phyloP scores from a whole-genome alignment of 2,329 filamentous ascomycete genomes.

The Trichoderma gracile region DNA sequence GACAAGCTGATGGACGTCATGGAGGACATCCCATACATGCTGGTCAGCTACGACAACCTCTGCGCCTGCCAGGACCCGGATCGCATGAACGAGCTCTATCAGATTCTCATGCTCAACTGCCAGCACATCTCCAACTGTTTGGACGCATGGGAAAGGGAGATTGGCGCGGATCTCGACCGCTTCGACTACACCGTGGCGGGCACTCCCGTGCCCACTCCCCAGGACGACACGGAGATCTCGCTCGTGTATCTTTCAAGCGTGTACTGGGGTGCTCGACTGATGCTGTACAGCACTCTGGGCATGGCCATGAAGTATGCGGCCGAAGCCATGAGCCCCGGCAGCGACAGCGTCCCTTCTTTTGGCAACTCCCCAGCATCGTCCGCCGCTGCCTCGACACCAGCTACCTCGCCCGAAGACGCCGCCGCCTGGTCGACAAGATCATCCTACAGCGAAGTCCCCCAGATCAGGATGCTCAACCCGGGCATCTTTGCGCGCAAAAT shows the following conservation, averaged over 20 bases:
- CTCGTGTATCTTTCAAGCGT: constrained; percentile 26
- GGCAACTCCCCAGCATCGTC: constrained; percentile 2
- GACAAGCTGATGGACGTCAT: constrained; percentile 38
- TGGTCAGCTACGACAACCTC: constrained; percentile 35
- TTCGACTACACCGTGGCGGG: constrained; percentile 26
- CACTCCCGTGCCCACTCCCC: constrained; percentile 23
- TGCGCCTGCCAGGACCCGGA: constrained; percentile 22
- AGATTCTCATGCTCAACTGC: constrained; percentile 24
- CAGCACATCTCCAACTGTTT: constrained; percentile 19
- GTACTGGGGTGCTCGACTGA: constrained; percentile 27
- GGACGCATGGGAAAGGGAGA: constrained; percentile 26
- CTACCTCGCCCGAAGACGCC: not conserved
- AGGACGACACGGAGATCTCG: constrained; percentile 27
- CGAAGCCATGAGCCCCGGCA: not conserved
- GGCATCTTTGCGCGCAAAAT: constrained; percentile 28
- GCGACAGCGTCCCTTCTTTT: not conserved
- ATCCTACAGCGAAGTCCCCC: not conserved
- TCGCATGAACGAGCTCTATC: constrained; percentile 20
- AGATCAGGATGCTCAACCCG: constrained; percentile 6
- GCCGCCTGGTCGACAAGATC: not conserved
- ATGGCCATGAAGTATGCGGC: not conserved
- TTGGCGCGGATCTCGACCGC: constrained; percentile 17
- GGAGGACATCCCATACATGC: constrained; percentile 34
- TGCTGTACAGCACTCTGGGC: constrained; percentile 19
- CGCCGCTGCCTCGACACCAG: not conserved